Evolutionary conservation across 768 basidiomycete species (phyloP).

Genomic region (Paxillus involutus): DNA sequence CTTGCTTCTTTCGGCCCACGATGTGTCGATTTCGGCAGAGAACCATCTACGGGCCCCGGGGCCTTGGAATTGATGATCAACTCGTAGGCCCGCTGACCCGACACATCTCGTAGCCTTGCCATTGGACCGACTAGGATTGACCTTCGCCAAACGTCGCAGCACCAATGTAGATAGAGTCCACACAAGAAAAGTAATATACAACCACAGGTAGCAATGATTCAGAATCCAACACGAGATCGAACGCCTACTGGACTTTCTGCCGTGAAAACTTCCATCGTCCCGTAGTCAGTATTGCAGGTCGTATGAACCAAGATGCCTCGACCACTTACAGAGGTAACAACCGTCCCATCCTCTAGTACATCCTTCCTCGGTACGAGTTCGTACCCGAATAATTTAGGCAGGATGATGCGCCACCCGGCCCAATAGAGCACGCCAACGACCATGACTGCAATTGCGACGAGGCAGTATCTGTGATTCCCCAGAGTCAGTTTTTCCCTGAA

Average conservation of each 20-base stretch:
- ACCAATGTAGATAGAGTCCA: no score
- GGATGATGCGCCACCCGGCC: conserved; percentile 50
- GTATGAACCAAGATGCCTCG: neutral
- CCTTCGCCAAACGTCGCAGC: no score
- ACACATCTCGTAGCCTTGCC: no score
- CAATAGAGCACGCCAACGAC: conserved; percentile 50
- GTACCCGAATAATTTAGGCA: conserved; percentile 51
- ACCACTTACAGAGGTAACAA: conserved; percentile 49
- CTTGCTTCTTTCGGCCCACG: no score
- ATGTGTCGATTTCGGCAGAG: no score
- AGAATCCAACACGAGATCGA: no score
- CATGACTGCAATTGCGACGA: conserved; percentile 53
- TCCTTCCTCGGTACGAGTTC: conserved; percentile 50
- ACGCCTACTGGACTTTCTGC: neutral
- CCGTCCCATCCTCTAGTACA: conserved; percentile 49
- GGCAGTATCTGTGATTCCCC: conserved; percentile 41
- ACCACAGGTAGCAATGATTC: no score
- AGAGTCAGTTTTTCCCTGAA: neutral
- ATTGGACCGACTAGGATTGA: no score
- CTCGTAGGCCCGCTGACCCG: no score
- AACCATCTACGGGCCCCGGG: no score
- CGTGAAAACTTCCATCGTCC: conserved; percentile 2
- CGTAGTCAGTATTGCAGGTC: neutral
- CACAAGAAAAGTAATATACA: no score
- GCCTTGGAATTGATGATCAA: no score